Evolutionary conservation across 2,329 filamentous ascomycete genomes (phyloP), one percentile per base, ranked within the genome.

Genomic region (Meredithiella fracta): DNA sequence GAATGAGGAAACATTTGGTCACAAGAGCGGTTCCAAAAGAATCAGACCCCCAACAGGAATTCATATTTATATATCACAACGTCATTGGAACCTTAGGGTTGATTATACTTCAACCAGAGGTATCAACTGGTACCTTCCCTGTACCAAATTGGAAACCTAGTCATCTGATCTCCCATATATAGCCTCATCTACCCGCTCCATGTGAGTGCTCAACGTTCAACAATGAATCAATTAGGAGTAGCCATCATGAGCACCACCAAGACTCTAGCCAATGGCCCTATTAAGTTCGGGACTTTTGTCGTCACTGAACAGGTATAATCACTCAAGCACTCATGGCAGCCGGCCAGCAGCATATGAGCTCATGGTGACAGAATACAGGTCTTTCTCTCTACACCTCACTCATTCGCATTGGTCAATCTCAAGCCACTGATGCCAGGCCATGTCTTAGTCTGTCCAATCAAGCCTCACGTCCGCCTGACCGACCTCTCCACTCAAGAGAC

Each of bases 371-470:
- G 3, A 23, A 26, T 44, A 29, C 62, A 96, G 85, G 87, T 96
- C 72, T 97, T 97, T 73, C 79, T 94, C 68, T 74, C 75, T 61
- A 94, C 90, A 1, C 75, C 78, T 0, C 76, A 85, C 63, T 86
- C 83, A 62, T 96, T 89, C 71, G 89, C 87, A 55, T 76, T 97
- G 60, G 90, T 97, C 58, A 98, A 98, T 71, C 80, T 97, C 66
- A 96, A 95, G 70, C 92, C 92, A 23, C 79, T 98, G 38, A 77
- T 96, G 1, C 89, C 90, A 0, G 92, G 92, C 57, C 92, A 98
- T 71, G 83, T 97, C 60, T 85, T 98, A 31, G 79, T 98, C 59
- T 95, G 86, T 61, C 88, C 92, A 0, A 34, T 54, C 9, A 76
- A 79, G 20, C 75, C 75, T 34, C 83, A 89, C 62, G 78, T 76